A percentile compares a stretch with the other conserved stretches of the same genome.
Evolutionary conservation across 345 rosid species (phyloP).

Genomic region (Pistacia integerrima): DNA sequence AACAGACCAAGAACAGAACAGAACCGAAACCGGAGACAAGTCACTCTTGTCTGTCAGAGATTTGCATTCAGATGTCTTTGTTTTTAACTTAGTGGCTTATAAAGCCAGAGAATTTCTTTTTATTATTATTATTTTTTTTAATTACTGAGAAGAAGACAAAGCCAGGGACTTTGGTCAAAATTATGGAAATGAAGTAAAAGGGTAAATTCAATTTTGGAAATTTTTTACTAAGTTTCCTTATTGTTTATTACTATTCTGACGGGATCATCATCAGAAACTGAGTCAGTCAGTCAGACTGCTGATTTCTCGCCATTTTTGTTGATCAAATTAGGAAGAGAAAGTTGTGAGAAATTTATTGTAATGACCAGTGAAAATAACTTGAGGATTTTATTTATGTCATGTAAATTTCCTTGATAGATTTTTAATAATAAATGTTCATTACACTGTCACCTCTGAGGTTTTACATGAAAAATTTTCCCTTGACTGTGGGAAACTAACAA

Average conservation of each 20-base stretch:
- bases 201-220: background rate
- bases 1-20: constrained; percentile 9
- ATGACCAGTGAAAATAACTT: no score
- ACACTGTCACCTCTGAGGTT: no score
- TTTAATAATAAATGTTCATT: background rate
- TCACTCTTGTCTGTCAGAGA: constrained; percentile 23
- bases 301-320: background rate
- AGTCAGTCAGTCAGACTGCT: background rate
- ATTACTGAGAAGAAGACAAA: no score
- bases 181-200: background rate
- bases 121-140: no score
- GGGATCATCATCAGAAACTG: background rate
- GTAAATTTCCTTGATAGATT: background rate
- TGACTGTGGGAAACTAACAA: no score
- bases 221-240: no score
- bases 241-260: background rate
- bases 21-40: constrained; percentile 14
- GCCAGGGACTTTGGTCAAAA: background rate
- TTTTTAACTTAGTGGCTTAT: no score
- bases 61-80: background rate
- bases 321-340: background rate
- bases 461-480: no score
- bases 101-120: no score
- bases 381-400: no score
- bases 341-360: background rate